phyloP scores from a whole-genome alignment of 305 asterid genomes.

The Fraxinus baroniana region DNA sequence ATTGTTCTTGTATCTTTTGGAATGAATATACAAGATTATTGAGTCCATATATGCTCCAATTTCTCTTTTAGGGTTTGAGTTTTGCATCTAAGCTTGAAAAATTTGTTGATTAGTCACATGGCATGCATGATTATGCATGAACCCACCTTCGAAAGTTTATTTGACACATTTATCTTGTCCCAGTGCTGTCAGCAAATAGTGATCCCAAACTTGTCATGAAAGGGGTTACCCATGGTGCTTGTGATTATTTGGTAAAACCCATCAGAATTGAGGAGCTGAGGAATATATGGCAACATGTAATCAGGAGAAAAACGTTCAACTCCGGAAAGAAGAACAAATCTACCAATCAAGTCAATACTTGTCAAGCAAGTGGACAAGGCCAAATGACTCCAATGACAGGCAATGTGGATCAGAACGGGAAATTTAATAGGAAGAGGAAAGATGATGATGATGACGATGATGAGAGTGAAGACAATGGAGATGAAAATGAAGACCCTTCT shows the following conservation, averaged over 20 bases:
- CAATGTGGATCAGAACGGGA: constrained; percentile 51
- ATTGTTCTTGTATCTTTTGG: not conserved
- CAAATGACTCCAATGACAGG: constrained; percentile 44
- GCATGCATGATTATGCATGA: not conserved
- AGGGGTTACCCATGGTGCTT: constrained; percentile 79
- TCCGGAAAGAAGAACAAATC: constrained; percentile 32
- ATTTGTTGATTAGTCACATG: not conserved
- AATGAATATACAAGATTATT: not conserved
- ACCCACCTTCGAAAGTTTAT: constrained; percentile 3
- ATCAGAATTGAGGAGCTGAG: constrained; percentile 70
- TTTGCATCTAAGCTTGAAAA: constrained; percentile 3
- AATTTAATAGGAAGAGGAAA: constrained; percentile 64
- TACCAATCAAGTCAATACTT: constrained; percentile 30
- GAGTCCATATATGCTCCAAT: not conserved
- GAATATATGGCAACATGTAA: constrained; percentile 82
- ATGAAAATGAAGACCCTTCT: constrained; percentile 58
- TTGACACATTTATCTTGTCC: constrained; percentile 13
- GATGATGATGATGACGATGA: constrained; percentile 41
- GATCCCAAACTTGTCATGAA: constrained; percentile 72
- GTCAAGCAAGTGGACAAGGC: constrained; percentile 44
- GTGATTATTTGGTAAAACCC: constrained; percentile 82
- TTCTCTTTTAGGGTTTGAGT: not conserved
- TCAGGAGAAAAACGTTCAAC: constrained; percentile 55
- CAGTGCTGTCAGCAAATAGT: constrained; percentile 78
- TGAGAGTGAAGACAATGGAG: constrained; percentile 51